A percentile compares a stretch with the other conserved stretches of the same genome.
Conservation (phyloP, 2,329 filamentous ascomycete species). For the Juglanconis sp. region DNA sequence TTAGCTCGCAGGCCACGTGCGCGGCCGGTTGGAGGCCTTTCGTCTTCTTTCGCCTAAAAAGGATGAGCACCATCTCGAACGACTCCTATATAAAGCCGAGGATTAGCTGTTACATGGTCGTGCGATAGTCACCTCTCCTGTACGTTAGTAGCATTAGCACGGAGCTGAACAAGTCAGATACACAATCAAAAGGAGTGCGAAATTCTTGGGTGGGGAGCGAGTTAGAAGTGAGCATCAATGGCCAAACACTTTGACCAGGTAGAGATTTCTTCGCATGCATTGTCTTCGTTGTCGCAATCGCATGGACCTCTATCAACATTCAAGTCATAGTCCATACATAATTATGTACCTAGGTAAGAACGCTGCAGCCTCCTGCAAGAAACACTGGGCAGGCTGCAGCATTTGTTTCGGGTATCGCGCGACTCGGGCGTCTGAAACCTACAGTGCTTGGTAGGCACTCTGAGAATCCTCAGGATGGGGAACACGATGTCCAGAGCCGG, state of each 20-base stretch:
- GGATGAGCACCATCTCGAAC: too few relatives aligned
- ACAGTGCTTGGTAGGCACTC: neutral
- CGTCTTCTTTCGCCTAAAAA: too few relatives aligned
- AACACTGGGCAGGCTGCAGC: neutral
- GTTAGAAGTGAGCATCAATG: neutral
- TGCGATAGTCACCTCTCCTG: too few relatives aligned
- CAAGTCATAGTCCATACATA: constrained; percentile 13
- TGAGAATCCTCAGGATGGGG: neutral
- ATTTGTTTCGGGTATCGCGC: constrained; percentile 13
- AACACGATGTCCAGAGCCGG: neutral
- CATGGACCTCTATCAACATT: constrained; percentile 13
- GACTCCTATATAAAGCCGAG: too few relatives aligned
- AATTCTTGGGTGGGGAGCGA: neutral
- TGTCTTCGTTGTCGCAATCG: neutral
- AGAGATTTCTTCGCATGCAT: neutral
- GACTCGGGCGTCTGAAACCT: neutral
- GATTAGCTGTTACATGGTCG: too few relatives aligned
- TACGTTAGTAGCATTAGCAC: neutral
- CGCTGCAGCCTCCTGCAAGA: neutral
- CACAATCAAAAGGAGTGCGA: neutral
- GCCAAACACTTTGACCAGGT: neutral
- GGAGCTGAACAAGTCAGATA: neutral
- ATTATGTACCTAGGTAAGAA: neutral
- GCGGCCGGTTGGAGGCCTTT: too few relatives aligned
- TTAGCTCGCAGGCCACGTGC: too few relatives aligned